These are phyloP conservation scores for Zea luxurians DNA, from an alignment of 176 grass and related monocot genomes.

Conservation along the genomic window DNA sequence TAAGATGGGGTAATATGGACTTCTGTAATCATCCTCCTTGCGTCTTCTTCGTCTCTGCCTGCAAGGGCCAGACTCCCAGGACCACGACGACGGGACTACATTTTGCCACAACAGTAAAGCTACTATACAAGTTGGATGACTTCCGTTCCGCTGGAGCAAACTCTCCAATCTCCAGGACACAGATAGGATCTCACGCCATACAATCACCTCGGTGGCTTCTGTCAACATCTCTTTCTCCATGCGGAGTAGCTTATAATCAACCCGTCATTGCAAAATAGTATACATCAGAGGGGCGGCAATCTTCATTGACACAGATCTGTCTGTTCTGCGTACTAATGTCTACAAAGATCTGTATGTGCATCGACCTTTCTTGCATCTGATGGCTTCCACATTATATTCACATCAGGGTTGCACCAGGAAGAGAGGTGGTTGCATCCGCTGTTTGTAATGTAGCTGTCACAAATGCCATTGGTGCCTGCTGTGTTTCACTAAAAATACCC, in stretches of 20 bases:
- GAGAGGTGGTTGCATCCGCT: conserved; percentile 55
- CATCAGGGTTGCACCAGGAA: conserved; percentile 66
- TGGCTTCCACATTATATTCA: conserved; percentile 44
- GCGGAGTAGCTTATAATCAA: conserved; percentile 18
- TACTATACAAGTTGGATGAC: conserved; percentile 36
- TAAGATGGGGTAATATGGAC: not conserved
- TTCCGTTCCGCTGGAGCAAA: conserved; percentile 5
- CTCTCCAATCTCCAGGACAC: not conserved
- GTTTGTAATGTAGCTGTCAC: conserved; percentile 51
- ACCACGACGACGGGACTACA: not conserved
- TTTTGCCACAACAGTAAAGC: conserved; percentile 23
- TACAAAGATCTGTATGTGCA: not conserved
- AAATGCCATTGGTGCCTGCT: conserved; percentile 54
- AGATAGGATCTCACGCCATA: conserved; percentile 12
- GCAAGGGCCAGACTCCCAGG: conserved; percentile 16
- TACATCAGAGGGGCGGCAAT: not conserved
- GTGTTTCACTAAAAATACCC: conserved; percentile 72
- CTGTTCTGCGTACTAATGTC: not conserved
- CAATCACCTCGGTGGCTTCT: conserved; percentile 17
- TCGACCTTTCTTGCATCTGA: conserved; percentile 31
- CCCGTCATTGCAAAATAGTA: conserved; percentile 25
- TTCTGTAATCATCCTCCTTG: conserved; percentile 10
- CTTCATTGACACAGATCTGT: not conserved
- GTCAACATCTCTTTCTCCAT: not conserved
- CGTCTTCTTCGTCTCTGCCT: conserved; percentile 22